Conservation (phyloP, 306 rosid species). For the Hippophae gyantsensis region DNA sequence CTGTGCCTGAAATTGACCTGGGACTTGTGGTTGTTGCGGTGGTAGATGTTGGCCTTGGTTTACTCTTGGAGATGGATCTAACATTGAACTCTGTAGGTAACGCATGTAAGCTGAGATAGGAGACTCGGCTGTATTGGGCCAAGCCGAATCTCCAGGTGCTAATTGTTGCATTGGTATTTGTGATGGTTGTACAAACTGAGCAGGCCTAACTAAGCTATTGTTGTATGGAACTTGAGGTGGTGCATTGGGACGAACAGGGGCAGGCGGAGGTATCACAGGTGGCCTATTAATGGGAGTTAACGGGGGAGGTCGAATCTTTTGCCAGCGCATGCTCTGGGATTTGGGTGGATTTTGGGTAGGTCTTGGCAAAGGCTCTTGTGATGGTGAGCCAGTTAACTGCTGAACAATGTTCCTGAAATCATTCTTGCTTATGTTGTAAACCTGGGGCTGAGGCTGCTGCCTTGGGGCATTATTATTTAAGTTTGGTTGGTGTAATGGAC, state of each 20-base stretch:
- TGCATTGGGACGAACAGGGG: slow-evolving; percentile 27
- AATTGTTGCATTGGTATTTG: slow-evolving; percentile 34
- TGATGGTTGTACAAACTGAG: slow-evolving; percentile 53
- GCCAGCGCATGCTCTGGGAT: slow-evolving; percentile 78
- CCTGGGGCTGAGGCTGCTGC: slow-evolving; percentile 74
- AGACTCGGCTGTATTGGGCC: slow-evolving; percentile 66
- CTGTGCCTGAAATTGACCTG: slow-evolving; percentile 22
- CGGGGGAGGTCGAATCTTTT: slow-evolving; percentile 93
- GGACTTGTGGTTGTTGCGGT: slow-evolving; percentile 19
- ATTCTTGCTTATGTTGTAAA: slow-evolving; percentile 89
- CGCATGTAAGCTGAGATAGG: slow-evolving; percentile 93
- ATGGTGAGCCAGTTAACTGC: slow-evolving; percentile 92
- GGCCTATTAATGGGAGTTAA: slow-evolving; percentile 61
- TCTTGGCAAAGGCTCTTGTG: slow-evolving; percentile 65
- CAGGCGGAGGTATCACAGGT: slow-evolving; percentile 38
- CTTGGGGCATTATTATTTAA: slow-evolving; percentile 44
- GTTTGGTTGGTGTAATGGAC: slow-evolving; percentile 84
- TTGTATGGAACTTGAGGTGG: slow-evolving; percentile 37
- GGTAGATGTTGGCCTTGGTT: slow-evolving; percentile 27
- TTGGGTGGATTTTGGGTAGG: slow-evolving; percentile 67
- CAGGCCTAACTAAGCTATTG: slow-evolving; percentile 44
- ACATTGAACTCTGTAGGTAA: slow-evolving; percentile 68
- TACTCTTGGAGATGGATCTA: slow-evolving; percentile 53
- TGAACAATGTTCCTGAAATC: slow-evolving; percentile 89
- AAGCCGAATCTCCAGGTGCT: slow-evolving; percentile 36